Percentiles rank a stretch among this genome's conserved stretches.
Evolutionary conservation across 495 filamentous ascomycete species (phyloP).

Genomic region (Trichoderma reesei): DNA sequence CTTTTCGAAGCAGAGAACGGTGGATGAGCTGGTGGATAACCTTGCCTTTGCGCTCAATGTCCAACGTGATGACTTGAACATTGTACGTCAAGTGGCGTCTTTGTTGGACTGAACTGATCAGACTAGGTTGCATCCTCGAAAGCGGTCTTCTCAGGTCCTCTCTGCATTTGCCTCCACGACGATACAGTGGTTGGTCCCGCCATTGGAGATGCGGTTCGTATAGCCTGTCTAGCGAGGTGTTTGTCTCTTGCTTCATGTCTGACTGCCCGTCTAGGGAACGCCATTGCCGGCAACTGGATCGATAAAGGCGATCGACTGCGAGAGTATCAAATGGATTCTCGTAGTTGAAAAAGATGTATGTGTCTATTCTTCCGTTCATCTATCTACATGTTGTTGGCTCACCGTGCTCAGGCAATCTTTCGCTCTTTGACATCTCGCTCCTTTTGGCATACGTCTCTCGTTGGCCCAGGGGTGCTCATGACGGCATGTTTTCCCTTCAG

Average conservation of each 20-base stretch:
- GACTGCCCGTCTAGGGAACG: slow-evolving; percentile 41
- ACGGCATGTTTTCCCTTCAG: slow-evolving; percentile 40
- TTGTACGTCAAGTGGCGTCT: slow-evolving; percentile 35
- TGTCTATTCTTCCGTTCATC: neutral
- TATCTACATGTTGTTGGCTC: slow-evolving; percentile 12
- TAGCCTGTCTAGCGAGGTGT: neutral
- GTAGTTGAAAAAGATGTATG: slow-evolving; percentile 87
- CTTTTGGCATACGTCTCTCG: slow-evolving; percentile 41
- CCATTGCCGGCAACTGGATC: slow-evolving; percentile 54
- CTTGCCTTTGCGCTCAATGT: slow-evolving; percentile 68
- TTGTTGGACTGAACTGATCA: slow-evolving; percentile 4
- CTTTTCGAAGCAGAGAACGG: slow-evolving; percentile 64
- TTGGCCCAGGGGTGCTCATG: slow-evolving; percentile 54
- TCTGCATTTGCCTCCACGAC: slow-evolving; percentile 22
- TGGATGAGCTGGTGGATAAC: slow-evolving; percentile 74
- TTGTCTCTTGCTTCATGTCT: slow-evolving; percentile 14
- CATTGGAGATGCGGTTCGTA: neutral
- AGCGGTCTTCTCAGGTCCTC: slow-evolving; percentile 53
- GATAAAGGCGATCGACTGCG: slow-evolving; percentile 44
- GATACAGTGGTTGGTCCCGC: slow-evolving; percentile 14
- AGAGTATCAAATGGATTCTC: slow-evolving; percentile 56
- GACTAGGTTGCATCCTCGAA: slow-evolving; percentile 59
- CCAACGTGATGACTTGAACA: slow-evolving; percentile 50
- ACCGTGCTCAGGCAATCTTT: slow-evolving; percentile 59
- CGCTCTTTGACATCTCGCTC: slow-evolving; percentile 45